Conservation (phyloP, 306 rosid genomes). For the Abrus pulchellus region DNA sequence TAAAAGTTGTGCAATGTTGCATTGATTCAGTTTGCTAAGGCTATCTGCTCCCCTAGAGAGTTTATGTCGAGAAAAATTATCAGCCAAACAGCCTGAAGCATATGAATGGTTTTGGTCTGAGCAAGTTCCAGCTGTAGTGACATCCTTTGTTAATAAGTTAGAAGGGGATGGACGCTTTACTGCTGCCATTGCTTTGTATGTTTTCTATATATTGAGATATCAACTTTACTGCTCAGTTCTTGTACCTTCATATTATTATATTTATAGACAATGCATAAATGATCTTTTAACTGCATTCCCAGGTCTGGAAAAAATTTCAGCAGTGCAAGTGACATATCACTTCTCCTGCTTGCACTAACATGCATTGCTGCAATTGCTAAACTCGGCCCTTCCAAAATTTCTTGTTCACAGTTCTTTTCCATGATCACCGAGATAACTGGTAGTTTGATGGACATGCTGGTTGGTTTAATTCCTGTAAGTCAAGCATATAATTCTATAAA, state of each 20-base stretch:
- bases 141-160: conserved; percentile 77
- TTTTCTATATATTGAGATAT: conserved; percentile 45
- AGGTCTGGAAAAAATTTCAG: conserved; percentile 74
- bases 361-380: conserved; percentile 87
- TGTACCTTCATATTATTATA: conserved; percentile 27
- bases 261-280: conserved; percentile 47
- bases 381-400: conserved; percentile 89
- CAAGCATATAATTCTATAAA: conserved; percentile 82
- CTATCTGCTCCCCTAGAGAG: conserved; percentile 87
- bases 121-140: conserved; percentile 80
- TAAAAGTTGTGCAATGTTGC: conserved; percentile 47
- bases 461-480: conserved; percentile 73
- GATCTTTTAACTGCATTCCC: conserved; percentile 53
- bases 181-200: conserved; percentile 79
- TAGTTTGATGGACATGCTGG: conserved; percentile 93
- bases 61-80: conserved; percentile 81
- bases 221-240: conserved; percentile 34
- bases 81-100: conserved; percentile 82
- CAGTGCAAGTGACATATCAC: conserved; percentile 65
- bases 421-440: conserved; percentile 81
- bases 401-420: conserved; percentile 86
- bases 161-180: conserved; percentile 73
- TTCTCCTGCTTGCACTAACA: conserved; percentile 85
- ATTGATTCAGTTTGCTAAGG: conserved; percentile 77
- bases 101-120: conserved; percentile 95